Evolutionary conservation across 2,329 filamentous ascomycete species (phyloP).

Genomic region (Pseudogymnoascus sp.): DNA sequence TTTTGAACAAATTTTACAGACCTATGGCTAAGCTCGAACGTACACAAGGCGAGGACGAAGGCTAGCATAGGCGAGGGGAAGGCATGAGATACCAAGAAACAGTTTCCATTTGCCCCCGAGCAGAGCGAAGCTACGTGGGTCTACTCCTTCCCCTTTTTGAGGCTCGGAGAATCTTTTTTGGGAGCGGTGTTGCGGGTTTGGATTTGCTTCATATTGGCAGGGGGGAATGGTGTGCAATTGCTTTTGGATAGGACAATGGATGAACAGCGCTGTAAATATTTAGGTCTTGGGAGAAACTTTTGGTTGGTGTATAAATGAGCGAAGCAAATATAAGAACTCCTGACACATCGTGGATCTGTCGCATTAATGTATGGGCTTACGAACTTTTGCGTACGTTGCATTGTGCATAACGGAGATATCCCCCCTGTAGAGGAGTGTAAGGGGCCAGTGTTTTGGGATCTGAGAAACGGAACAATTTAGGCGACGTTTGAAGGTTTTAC

Average conservation of each 20-base stretch:
- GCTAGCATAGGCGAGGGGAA: neutral
- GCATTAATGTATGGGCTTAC: slow-evolving; percentile 7
- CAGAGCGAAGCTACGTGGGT: neutral
- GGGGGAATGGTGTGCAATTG: neutral
- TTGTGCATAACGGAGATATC: neutral
- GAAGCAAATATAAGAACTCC: slow-evolving; percentile 2
- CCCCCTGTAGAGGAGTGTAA: neutral
- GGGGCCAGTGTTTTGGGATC: neutral
- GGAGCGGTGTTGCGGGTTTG: neutral
- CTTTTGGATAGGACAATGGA: neutral
- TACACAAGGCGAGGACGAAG: neutral
- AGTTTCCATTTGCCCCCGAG: neutral
- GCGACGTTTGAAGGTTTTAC: neutral
- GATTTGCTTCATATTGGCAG: slow-evolving; percentile 4
- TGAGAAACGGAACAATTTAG: neutral
- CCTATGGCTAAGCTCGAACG: neutral
- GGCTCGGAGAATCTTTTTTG: neutral
- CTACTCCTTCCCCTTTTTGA: neutral
- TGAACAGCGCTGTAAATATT: slow-evolving; percentile 3
- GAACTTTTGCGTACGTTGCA: neutral
- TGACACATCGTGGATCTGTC: neutral
- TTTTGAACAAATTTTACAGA: neutral
- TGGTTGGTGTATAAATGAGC: slow-evolving; percentile 7
- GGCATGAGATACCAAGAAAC: slow-evolving; percentile 2
- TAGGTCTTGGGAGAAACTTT: neutral